Conservation (phyloP, 2,329 filamentous ascomycete species). For the Elsinoe necatrix region DNA sequence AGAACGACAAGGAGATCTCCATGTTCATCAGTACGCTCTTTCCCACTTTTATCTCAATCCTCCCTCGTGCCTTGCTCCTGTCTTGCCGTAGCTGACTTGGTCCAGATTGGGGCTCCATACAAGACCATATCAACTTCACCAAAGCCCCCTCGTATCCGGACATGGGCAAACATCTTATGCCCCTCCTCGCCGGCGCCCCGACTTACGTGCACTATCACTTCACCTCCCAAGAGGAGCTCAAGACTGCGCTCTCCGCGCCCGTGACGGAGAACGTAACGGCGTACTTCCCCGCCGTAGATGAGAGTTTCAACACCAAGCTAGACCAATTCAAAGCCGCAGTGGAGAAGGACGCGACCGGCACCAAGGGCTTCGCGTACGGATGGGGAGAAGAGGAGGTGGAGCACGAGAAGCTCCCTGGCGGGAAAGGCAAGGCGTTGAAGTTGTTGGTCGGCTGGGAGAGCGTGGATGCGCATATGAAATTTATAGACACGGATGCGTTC, state of each 20-base stretch:
- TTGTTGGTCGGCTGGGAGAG: slow-evolving; percentile 46
- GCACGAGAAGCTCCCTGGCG: slow-evolving; percentile 20
- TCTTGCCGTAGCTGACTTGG: too few species aligned
- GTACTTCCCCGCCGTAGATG: slow-evolving; percentile 33
- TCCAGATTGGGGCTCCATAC: slow-evolving; percentile 38
- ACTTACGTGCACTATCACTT: slow-evolving; percentile 32
- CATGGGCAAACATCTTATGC: slow-evolving; percentile 29
- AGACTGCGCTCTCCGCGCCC: slow-evolving; percentile 31
- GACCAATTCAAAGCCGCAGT: slow-evolving; percentile 33
- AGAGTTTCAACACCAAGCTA: slow-evolving; percentile 30
- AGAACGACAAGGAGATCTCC: slow-evolving; percentile 32
- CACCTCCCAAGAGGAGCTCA: slow-evolving; percentile 19
- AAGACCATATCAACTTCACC: slow-evolving; percentile 36
- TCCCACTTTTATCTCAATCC: not conserved
- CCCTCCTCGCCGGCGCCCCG: slow-evolving; percentile 25
- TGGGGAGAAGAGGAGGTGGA: slow-evolving; percentile 30
- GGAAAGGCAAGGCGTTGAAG: slow-evolving; percentile 35
- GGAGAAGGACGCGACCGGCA: slow-evolving; percentile 27
- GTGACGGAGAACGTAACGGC: slow-evolving; percentile 43
- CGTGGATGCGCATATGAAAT: slow-evolving; percentile 42
- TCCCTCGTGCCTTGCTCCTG: not conserved
- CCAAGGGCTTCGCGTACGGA: slow-evolving; percentile 26
- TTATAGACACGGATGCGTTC: slow-evolving; percentile 40
- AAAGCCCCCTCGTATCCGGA: slow-evolving; percentile 30
- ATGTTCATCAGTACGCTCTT: slow-evolving; percentile 34